These are phyloP conservation scores for Epichloe coenophiala DNA, from an alignment of 2,329 filamentous ascomycete species.

Conservation along the genomic window DNA sequence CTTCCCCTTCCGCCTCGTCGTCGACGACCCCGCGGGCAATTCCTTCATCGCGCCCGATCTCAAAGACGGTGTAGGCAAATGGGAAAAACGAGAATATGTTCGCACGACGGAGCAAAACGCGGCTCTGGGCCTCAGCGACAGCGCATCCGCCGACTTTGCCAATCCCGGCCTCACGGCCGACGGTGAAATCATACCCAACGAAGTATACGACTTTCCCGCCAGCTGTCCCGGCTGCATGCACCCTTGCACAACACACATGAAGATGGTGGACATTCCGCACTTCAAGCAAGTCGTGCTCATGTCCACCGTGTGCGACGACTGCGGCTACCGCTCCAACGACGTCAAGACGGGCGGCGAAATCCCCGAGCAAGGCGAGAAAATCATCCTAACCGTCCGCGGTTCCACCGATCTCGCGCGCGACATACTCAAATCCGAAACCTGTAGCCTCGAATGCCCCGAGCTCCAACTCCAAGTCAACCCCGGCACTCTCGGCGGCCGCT, in stretches of 20 bases:
- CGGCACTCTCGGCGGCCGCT: slow-evolving; percentile 86
- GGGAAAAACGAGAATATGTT: slow-evolving; percentile 71
- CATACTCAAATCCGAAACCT: slow-evolving; percentile 93
- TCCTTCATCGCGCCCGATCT: slow-evolving; percentile 89
- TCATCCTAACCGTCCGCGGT: slow-evolving; percentile 59
- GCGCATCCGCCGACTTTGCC: slow-evolving; percentile 36
- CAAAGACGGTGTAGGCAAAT: slow-evolving; percentile 71
- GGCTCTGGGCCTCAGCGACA: slow-evolving; percentile 61
- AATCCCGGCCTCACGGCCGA: slow-evolving; percentile 38
- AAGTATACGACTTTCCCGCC: slow-evolving; percentile 86
- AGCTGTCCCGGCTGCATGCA: slow-evolving; percentile 85
- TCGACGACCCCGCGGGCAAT: slow-evolving; percentile 91
- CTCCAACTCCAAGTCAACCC: slow-evolving; percentile 79
- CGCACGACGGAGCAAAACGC: slow-evolving; percentile 80
- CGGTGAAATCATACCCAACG: slow-evolving; percentile 79
- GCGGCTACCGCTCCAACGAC: slow-evolving; percentile 90
- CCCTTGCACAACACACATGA: slow-evolving; percentile 85
- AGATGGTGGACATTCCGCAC: slow-evolving; percentile 95
- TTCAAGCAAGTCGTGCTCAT: slow-evolving; percentile 97
- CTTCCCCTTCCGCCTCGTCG: slow-evolving; percentile 76
- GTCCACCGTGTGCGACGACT: slow-evolving; percentile 83
- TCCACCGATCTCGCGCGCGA: slow-evolving; percentile 71
- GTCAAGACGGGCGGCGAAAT: slow-evolving; percentile 95
- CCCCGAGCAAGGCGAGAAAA: slow-evolving; percentile 71
- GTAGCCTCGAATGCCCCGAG: slow-evolving; percentile 74